phyloP scores from a whole-genome alignment of 1,139 yeast genomes.

The Protomyces inundatus region DNA sequence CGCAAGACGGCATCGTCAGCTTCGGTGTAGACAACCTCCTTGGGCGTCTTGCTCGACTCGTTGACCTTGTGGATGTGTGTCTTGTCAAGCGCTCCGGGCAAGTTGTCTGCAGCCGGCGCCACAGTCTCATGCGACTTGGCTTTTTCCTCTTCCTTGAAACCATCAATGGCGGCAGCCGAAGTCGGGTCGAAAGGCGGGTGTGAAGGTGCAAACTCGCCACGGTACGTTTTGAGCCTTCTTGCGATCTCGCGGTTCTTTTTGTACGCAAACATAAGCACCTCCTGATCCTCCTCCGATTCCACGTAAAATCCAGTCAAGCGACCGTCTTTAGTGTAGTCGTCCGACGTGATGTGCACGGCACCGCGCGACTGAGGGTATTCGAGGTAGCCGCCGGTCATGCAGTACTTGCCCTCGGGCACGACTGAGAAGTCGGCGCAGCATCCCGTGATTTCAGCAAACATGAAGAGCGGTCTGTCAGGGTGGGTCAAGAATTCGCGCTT shows the following conservation, averaged over 20 bases:
- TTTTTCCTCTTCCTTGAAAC: not conserved
- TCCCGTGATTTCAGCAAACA: not conserved
- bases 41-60: not conserved
- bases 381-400: slow-evolving; percentile 1
- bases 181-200: slow-evolving; percentile 4
- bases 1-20: not conserved
- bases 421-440: slow-evolving; percentile 5
- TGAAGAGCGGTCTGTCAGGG: not conserved
- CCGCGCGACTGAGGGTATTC: slow-evolving; percentile 9
- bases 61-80: not conserved
- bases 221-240: not conserved
- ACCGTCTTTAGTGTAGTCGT: not conserved
- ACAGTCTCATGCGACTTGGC: not conserved
- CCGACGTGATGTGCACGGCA: slow-evolving; percentile 1
- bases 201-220: slow-evolving; percentile 2
- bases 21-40: not conserved
- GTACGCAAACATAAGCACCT: not conserved
- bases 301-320: slow-evolving; percentile 1
- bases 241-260: slow-evolving; percentile 8
- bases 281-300: not conserved
- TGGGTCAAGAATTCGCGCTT: not conserved
- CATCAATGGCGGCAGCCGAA: not conserved
- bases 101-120: not conserved
- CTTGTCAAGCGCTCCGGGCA: slow-evolving; percentile 3
- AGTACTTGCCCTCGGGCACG: slow-evolving; percentile 8